A percentile compares a stretch with the other conserved stretches of the same genome.
Conservation (phyloP, 192 early-diverging fungal genomes). For the Gamsiella multidivaricata region DNA sequence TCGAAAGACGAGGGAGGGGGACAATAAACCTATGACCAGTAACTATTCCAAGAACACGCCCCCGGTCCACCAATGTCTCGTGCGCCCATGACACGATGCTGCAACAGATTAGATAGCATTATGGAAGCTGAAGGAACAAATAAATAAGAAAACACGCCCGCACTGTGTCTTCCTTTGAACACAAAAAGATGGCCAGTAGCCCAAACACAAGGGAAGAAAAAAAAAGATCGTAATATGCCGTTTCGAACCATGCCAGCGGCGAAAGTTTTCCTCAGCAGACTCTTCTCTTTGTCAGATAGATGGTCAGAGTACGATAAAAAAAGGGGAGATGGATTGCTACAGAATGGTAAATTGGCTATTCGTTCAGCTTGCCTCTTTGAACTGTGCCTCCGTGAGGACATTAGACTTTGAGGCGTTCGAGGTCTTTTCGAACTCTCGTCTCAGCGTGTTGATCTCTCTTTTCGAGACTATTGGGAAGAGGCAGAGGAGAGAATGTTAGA, state of each 20-base stretch:
- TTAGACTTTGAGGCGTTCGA: slow-evolving; percentile 52
- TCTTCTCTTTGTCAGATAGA: too few species aligned
- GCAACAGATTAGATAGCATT: background rate
- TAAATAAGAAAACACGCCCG: too few species aligned
- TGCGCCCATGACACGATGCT: background rate
- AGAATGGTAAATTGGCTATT: background rate
- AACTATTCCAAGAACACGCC: background rate
- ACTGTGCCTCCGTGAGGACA: slow-evolving; percentile 75
- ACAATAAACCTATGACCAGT: too few species aligned
- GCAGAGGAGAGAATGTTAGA: background rate
- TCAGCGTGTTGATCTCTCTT: slow-evolving; percentile 60
- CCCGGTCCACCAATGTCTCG: too few species aligned
- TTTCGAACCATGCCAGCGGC: background rate
- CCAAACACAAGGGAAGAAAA: background rate
- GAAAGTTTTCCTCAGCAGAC: too few species aligned
- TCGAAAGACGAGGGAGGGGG: too few species aligned
- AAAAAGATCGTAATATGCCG: too few species aligned
- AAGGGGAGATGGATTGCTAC: background rate
- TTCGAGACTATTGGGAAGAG: slow-evolving; percentile 51
- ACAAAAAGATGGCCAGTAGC: slow-evolving; percentile 8
- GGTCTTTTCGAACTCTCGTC: slow-evolving; percentile 59
- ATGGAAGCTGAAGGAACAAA: too few species aligned
- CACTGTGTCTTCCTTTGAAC: too few species aligned
- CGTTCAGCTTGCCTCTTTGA: slow-evolving; percentile 67
- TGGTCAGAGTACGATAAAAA: background rate